phyloP scores from a whole-genome alignment of 768 basidiomycete genomes.

The Boletus vermiculosoides region DNA sequence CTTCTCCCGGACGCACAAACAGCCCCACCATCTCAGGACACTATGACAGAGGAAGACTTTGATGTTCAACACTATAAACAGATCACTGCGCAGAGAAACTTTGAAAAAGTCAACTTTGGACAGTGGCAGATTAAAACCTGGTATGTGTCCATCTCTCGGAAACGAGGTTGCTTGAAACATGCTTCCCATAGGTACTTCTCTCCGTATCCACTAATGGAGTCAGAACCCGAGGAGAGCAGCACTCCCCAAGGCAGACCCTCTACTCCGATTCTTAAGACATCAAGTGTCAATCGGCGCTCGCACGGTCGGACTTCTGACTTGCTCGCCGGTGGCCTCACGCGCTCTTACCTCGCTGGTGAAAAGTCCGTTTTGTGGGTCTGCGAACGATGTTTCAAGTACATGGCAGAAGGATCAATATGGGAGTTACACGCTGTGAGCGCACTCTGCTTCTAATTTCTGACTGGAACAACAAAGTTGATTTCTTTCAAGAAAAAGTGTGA shows the following conservation, averaged over 20 bases:
- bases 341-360: conserved; percentile 45
- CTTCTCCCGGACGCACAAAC: conserved; percentile 12
- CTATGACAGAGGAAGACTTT: conserved; percentile 67
- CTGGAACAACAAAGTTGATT: conserved; percentile 9
- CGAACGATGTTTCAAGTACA: conserved; percentile 96
- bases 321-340: conserved; percentile 59
- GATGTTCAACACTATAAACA: conserved; percentile 68
- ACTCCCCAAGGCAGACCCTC: conserved; percentile 26
- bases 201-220: conserved; percentile 79
- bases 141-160: conserved; percentile 43
- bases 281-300: conserved; percentile 54
- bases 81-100: conserved; percentile 72
- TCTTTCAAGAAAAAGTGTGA: conserved; percentile 61
- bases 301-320: conserved; percentile 76
- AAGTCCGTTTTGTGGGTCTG: conserved; percentile 75
- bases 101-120: conserved; percentile 84
- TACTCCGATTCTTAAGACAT: conserved; percentile 39
- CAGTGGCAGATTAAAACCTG: conserved; percentile 87
- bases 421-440: conserved; percentile 62
- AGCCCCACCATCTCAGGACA: conserved; percentile 26
- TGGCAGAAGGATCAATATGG: conserved; percentile 71
- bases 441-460: conserved; percentile 5
- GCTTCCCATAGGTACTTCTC: conserved; percentile 76
- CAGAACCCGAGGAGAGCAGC: conserved; percentile 54
- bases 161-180: background rate